These are phyloP conservation scores for Phaeosphaeriaceae sp. DNA, from an alignment of 2,329 filamentous ascomycete species.

Conservation along the genomic window DNA sequence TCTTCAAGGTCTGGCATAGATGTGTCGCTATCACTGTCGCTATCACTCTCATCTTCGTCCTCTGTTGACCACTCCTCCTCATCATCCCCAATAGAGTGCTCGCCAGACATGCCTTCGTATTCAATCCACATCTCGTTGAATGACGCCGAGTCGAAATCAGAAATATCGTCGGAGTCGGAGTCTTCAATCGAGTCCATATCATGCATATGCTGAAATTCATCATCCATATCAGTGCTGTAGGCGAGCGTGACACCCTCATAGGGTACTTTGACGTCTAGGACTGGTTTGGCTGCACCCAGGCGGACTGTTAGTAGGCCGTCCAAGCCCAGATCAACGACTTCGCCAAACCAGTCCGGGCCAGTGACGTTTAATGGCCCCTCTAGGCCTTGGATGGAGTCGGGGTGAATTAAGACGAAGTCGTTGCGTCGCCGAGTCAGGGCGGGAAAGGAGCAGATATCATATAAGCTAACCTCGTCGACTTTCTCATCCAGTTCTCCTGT, in stretches of 20 bases:
- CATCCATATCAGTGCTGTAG: slow-evolving; percentile 52
- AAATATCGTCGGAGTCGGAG: slow-evolving; percentile 40
- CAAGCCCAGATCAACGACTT: slow-evolving; percentile 60
- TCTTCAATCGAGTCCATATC: slow-evolving; percentile 39
- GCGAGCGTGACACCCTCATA: slow-evolving; percentile 58
- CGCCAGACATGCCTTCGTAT: slow-evolving; percentile 46
- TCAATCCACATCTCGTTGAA: slow-evolving; percentile 49
- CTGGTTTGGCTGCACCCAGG: slow-evolving; percentile 58
- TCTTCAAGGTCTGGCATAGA: slow-evolving; percentile 39
- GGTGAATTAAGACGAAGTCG: slow-evolving; percentile 61
- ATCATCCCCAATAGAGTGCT: slow-evolving; percentile 38
- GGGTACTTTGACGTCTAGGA: slow-evolving; percentile 57
- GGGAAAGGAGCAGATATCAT: slow-evolving; percentile 62
- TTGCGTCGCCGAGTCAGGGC: slow-evolving; percentile 57
- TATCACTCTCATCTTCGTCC: slow-evolving; percentile 41
- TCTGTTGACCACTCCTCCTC: slow-evolving; percentile 48
- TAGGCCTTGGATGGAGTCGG: slow-evolving; percentile 21
- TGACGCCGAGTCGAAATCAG: slow-evolving; percentile 41
- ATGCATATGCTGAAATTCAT: slow-evolving; percentile 31
- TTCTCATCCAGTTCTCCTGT: slow-evolving; percentile 52
- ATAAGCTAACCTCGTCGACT: slow-evolving; percentile 62
- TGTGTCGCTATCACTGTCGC: slow-evolving; percentile 33
- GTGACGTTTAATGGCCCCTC: slow-evolving; percentile 18
- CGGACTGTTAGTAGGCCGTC: slow-evolving; percentile 62
- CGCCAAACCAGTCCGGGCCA: slow-evolving; percentile 60